Evolutionary conservation across 2,329 filamentous ascomycete species (phyloP), one percentile per base, ranked within the genome.

Genomic region (Alternaria incomplexa): DNA sequence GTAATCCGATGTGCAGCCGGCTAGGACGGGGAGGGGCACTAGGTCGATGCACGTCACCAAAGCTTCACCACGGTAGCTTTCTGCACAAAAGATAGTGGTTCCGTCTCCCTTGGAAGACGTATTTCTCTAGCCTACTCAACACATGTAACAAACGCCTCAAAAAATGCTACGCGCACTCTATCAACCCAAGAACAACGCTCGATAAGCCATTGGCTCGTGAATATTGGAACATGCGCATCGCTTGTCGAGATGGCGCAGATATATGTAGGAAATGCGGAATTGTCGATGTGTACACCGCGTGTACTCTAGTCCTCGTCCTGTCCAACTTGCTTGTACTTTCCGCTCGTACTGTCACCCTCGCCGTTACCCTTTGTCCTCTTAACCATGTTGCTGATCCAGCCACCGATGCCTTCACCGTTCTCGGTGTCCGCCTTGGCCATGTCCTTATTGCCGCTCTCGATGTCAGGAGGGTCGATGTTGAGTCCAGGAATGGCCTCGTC

Each of bases 401-500:
- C 88, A 15, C 88, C 88, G 57, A 91, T 81, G 5, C 90, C 89
- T 71, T 90, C 87, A 15, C 64, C 75, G 67, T 68, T 74, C 61
- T 71, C 73, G 50, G 67, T 67, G 52, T 74, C 73, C 5, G 71
- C 66, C 51, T 71, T 73, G 15, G 70, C 56, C 36, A 71, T 62
- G 11, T 71, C 63, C 75, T 87, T 88, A 57, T 87, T 88, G 57
- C 84, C 84, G 63, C 85, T 84, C 44, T 81, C 84, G 45, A 88
- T 84, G 53, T 88, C 85, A 1, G 93, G 92, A 6, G 93, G 91
- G 44, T 96, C 90, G 60, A 97, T 91, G 72, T 93, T 89, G 60
- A 97, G 85, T 9, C 91, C 90, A 1, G 93, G 93, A 62, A 97
- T 93, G 8, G 89, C 89, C 67, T 84, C 88, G 5, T 91, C 88